Evolutionary conservation across 352 stramenopile species (phyloP), one percentile per base, ranked within the genome.

Genomic region (Saprolegnia diclina): DNA sequence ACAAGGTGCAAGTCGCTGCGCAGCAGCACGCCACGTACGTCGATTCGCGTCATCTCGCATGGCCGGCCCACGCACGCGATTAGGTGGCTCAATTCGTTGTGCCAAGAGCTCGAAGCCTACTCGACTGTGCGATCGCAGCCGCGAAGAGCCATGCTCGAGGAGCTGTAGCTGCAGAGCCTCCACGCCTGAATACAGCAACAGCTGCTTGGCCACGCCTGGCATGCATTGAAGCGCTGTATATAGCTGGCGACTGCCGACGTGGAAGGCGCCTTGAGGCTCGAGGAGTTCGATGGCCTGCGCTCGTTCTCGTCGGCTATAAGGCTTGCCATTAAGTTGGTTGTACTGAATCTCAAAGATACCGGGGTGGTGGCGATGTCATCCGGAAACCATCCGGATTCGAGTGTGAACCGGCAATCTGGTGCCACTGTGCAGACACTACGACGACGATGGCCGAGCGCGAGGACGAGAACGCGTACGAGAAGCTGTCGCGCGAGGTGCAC

Each of bases 401-500:
- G 11, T 48, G 42, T 48, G 42, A 59, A 59, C 52, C 35, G 24
- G 35, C 52, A 59, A 59, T 59, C 52, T 59, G 13, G 52, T 59
- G 52, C 52, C 35, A 59, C 52, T 59, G 52, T 59, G 13, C 13
- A 59, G 11, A 59, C 52, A 24, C 52, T 21, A n/a, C 62, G 62
- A 42, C 62, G 35, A 35, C 7, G 42, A 68, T 68, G 62, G 62
- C 62, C 29, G 62, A 68, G 29, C 45, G 42, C 4, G 52, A 59
- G 13, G 62, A 68, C 35, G 87, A 95, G 75, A 95, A 95, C 64
- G 84, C 85, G 61, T 95, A 95, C 77, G 87, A 95, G 76, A 94
- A 93, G 75, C 80, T 95, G 18, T 94, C 85, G 55, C 75, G 87
- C n/a, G 87, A 95, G 70, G 86, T 95, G 35, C 87, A 95, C 65